Evolutionary conservation across 805 yeast species (phyloP), one percentile per base, ranked within the genome.

Genomic region (Ogataea sp.): DNA sequence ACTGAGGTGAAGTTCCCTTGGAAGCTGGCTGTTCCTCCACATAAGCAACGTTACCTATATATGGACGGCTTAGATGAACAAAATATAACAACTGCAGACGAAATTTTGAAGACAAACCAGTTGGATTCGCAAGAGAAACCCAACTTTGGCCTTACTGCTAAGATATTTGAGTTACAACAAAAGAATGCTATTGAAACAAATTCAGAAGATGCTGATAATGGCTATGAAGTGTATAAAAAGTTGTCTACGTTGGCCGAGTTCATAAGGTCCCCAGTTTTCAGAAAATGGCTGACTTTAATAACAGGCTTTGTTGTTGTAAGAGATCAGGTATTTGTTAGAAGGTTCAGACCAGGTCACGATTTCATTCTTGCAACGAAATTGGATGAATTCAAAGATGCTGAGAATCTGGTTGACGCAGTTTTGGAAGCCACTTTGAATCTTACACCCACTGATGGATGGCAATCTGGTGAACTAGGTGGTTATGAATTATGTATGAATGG

Each of bases 331-430:
- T 55, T 89, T 20, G 73, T 85, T 7, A 73, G 99, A 52, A 69
- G 97, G 46, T 93, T 93, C 64, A 75, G 98, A 51, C 98, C 96
- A 1, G 98, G 97, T 3, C 80, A 76, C 23, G 99, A 93, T 58
- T 93, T 85, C 60, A 89, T 90, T 3, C 64, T 93, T 34, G 98
- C 98, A 0, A 85, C 97, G 1, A 70, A 43, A 49, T 49, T 51
- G 40, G 65, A 49, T 20, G 52, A 43, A 1, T 43, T 41, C 15
- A 53, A 50, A 20, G 62, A 67, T 11, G 61, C 61, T 21, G 67
- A 67, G 29, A 64, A 65, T 34, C 65, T 70, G 2, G 61, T 75
- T 32, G 72, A 67, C 32, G 73, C 75, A 2, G 55, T 76, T 1
- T 58, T 90, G 16, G 97, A 90, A 52, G 93, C 88, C 3, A 84